phyloP scores from a whole-genome alignment of 2,329 filamentous ascomycete genomes.

The Amauroascus niger region DNA sequence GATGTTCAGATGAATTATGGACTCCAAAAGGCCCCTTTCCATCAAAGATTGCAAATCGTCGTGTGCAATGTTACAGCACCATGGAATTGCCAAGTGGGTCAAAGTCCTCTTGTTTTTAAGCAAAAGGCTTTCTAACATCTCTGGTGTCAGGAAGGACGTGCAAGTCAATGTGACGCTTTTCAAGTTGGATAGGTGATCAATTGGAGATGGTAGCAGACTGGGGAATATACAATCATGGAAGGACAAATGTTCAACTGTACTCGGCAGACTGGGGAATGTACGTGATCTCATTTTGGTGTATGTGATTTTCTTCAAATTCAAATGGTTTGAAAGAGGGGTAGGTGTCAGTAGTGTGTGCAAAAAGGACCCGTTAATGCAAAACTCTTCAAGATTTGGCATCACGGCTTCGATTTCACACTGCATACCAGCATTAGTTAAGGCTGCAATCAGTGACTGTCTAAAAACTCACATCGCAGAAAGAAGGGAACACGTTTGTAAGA shows the following conservation, averaged over 20 bases:
- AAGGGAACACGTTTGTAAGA: background rate
- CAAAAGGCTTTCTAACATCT: background rate
- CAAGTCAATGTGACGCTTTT: background rate
- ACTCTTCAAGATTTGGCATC: constrained; percentile 2
- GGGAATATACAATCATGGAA: background rate
- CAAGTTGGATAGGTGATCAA: background rate
- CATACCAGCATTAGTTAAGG: background rate
- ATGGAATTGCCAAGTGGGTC: background rate
- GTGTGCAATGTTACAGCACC: background rate
- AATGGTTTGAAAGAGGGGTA: background rate
- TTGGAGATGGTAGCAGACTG: background rate
- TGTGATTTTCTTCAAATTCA: background rate
- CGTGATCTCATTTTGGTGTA: background rate
- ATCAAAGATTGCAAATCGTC: constrained; percentile 18
- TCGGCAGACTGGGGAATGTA: background rate
- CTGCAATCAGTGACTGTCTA: background rate
- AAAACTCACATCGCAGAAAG: background rate
- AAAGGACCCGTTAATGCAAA: background rate
- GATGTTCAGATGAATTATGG: constrained; percentile 26
- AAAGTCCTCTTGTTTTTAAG: background rate
- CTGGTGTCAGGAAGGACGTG: background rate
- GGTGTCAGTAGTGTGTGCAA: too few species aligned
- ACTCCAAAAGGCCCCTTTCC: constrained; percentile 13
- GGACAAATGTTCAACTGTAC: background rate
- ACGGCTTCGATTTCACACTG: background rate